Evolutionary conservation across 164 flowering plant genomes (phyloP).

Genomic region (Vitis riparia): DNA sequence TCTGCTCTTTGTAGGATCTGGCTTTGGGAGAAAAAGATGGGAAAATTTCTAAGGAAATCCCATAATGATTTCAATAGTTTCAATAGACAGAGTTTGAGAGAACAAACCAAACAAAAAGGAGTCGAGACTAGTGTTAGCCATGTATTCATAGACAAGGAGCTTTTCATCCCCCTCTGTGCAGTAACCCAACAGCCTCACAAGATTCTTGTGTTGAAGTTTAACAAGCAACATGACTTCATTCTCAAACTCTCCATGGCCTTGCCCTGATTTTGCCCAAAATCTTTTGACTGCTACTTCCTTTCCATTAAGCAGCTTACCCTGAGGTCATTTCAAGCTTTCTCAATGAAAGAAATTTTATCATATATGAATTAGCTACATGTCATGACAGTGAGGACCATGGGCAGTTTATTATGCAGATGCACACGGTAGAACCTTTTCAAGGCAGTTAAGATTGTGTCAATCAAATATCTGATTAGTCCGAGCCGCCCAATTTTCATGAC

Average conservation of each 20-base stretch:
- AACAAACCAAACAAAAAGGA: conserved; percentile 38
- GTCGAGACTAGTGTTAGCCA: conserved; percentile 51
- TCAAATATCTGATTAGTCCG: too few species aligned
- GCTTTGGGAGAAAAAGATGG: not conserved
- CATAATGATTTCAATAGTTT: too few species aligned
- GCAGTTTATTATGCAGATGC: not conserved
- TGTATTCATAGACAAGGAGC: conserved; percentile 45
- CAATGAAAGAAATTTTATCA: not conserved
- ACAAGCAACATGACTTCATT: conserved; percentile 43
- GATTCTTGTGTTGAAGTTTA: conserved; percentile 50
- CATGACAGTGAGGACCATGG: not conserved
- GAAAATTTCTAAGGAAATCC: not conserved
- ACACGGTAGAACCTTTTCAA: not conserved
- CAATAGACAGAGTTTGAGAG: not conserved
- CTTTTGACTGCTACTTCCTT: conserved; percentile 50
- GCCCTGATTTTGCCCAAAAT: conserved; percentile 32
- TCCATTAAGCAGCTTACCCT: conserved; percentile 41
- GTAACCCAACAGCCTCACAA: conserved; percentile 53
- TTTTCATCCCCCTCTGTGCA: conserved; percentile 38
- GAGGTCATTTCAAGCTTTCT: conserved; percentile 4
- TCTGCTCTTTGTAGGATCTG: conserved; percentile 24
- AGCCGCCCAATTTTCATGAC: too few species aligned
- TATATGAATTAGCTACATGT: not conserved
- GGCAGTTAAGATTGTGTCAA: not conserved
- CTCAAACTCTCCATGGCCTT: conserved; percentile 42